phyloP scores from a whole-genome alignment of 257 asterid genomes.

The Fraxinus americana region DNA sequence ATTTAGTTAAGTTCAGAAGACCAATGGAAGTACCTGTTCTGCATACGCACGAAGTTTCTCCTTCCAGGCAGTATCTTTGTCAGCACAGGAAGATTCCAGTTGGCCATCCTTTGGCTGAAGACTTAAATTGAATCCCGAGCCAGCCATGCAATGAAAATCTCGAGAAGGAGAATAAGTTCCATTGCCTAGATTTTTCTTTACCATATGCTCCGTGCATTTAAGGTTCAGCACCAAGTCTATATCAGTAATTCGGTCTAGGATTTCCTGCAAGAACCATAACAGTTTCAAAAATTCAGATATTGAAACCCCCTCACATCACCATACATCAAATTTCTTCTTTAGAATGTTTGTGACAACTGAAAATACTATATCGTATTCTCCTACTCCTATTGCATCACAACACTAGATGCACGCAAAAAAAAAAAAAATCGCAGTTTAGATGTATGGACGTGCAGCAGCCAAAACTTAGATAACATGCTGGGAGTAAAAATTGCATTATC shows the following conservation, averaged over 20 bases:
- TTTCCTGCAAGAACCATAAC: slow-evolving; percentile 53
- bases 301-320: too few species aligned
- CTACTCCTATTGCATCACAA: background rate
- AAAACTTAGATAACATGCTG: too few species aligned
- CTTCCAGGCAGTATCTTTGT: slow-evolving; percentile 43
- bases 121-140: slow-evolving; percentile 39
- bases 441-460: too few species aligned
- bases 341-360: background rate
- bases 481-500: too few species aligned
- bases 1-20: background rate
- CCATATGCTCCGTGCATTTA: slow-evolving; percentile 50
- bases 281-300: background rate
- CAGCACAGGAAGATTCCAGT: slow-evolving; percentile 37
- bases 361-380: background rate
- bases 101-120: slow-evolving; percentile 7
- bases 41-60: slow-evolving; percentile 53
- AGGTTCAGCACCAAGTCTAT: slow-evolving; percentile 88
- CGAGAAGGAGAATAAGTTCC: slow-evolving; percentile 49
- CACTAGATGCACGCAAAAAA: background rate
- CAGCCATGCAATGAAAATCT: slow-evolving; percentile 44
- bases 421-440: background rate
- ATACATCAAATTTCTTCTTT: background rate
- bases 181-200: slow-evolving; percentile 36
- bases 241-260: slow-evolving; percentile 74
- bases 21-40: slow-evolving; percentile 62